phyloP scores from a whole-genome alignment of 345 rosid species.

The Euphorbia pulcherrima region DNA sequence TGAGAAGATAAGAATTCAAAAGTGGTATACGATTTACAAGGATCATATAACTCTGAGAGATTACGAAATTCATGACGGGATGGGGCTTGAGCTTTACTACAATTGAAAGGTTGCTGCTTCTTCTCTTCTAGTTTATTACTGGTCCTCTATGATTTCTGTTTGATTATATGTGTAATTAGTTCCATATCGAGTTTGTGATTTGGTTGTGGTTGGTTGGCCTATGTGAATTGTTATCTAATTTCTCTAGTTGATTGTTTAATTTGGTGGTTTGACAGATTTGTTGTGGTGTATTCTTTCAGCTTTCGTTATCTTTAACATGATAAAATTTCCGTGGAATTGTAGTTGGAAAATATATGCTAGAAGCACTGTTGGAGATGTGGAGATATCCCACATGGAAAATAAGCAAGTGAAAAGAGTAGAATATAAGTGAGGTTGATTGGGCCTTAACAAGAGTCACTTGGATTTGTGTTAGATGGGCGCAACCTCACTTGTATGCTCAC shows the following conservation, averaged over 20 bases:
- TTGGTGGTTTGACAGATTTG: background rate
- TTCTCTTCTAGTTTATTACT: no score
- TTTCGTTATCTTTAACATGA: background rate
- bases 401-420: no score
- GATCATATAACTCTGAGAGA: conserved; percentile 35
- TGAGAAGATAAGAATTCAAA: conserved; percentile 47
- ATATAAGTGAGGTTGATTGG: no score
- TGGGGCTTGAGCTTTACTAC: conserved; percentile 42
- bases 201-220: background rate
- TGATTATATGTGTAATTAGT: background rate
- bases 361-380: no score
- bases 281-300: background rate
- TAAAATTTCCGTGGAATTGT: background rate
- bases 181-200: background rate
- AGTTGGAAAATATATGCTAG: no score
- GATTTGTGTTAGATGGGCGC: no score
- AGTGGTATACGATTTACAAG: conserved; percentile 42
- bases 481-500: no score
- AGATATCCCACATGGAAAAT: no score
- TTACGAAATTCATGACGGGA: conserved; percentile 37
- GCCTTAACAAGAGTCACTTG: no score
- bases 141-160: background rate
- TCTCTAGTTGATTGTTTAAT: background rate
- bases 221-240: background rate
- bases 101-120: conserved; percentile 15